Evolutionary conservation across 1,284 basidiomycete species (phyloP).

Genomic region (Fomitopsis pinicola): DNA sequence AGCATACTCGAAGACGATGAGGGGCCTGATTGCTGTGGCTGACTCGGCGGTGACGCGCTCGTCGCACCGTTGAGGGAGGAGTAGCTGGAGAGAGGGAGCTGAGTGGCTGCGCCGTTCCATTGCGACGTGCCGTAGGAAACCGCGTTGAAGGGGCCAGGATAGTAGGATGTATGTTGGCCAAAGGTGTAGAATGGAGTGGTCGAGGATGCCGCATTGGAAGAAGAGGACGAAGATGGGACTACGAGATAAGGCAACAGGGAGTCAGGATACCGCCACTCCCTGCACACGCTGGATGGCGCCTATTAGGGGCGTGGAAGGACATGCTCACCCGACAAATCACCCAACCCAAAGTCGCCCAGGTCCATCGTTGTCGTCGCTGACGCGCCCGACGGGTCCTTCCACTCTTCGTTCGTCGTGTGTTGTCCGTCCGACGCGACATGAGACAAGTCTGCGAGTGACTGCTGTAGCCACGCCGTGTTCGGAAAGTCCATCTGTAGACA

Average conservation of each 20-base stretch:
- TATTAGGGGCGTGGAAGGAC: constrained; percentile 13
- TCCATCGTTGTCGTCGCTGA: constrained; percentile 31
- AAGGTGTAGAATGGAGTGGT: constrained; percentile 34
- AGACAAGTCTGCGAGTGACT: constrained; percentile 33
- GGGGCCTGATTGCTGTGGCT: constrained; percentile 13
- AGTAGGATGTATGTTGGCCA: constrained; percentile 31
- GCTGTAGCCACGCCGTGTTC: constrained; percentile 54
- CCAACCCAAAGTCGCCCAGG: constrained; percentile 38
- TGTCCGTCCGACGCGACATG: constrained; percentile 35
- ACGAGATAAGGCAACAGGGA: constrained; percentile 6
- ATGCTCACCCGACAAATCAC: constrained; percentile 34
- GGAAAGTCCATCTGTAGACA: constrained; percentile 48
- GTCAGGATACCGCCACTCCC: constrained; percentile 12
- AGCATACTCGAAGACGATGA: constrained; percentile 38
- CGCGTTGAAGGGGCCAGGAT: constrained; percentile 46
- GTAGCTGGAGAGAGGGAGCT: constrained; percentile 66
- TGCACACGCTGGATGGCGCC: constrained; percentile 12
- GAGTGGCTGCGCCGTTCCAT: constrained; percentile 39
- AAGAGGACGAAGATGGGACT: constrained; percentile 20
- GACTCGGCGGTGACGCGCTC: constrained; percentile 26
- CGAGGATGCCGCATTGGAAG: constrained; percentile 33
- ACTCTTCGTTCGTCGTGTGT: constrained; percentile 34
- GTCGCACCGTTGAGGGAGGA: constrained; percentile 73
- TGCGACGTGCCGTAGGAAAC: constrained; percentile 44
- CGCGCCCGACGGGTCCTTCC: constrained; percentile 40